phyloP scores from a whole-genome alignment of 2,329 filamentous ascomycete genomes.

The Fusarium longipes region DNA sequence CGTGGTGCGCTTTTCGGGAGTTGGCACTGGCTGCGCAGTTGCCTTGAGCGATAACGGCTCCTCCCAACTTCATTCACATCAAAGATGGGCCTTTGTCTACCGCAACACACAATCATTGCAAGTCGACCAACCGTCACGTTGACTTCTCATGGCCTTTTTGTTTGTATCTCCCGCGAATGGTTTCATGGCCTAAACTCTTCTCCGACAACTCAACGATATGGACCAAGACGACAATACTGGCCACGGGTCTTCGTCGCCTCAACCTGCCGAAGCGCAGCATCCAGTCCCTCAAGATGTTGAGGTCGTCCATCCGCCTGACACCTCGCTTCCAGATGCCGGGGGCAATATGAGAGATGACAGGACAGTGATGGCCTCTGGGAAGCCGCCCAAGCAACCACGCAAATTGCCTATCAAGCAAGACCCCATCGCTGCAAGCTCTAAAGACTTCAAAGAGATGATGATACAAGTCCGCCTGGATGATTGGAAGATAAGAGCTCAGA shows the following conservation, averaged over 20 bases:
- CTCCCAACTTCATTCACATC: slow-evolving; percentile 1
- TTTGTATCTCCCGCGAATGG: not conserved
- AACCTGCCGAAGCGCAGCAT: not conserved
- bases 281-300: not conserved
- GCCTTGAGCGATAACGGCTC: slow-evolving; percentile 1
- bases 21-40: slow-evolving; percentile 15
- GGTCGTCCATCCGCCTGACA: not conserved
- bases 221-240: not conserved
- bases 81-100: slow-evolving; percentile 2
- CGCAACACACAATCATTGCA: not conserved
- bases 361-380: not conserved
- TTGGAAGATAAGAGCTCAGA: slow-evolving; percentile 34
- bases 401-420: not conserved
- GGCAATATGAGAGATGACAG: not conserved
- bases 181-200: not conserved
- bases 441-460: slow-evolving; percentile 37
- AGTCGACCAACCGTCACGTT: not conserved
- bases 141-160: not conserved
- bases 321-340: not conserved
- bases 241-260: not conserved
- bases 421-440: not conserved
- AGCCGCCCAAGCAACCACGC: slow-evolving; percentile 1
- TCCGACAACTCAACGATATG: slow-evolving; percentile 5
- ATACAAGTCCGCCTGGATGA: slow-evolving; percentile 32
- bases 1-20: not conserved